These are phyloP conservation scores for Globisporangium emineosum DNA, from an alignment of 352 stramenopile species.

Conservation along the genomic window DNA sequence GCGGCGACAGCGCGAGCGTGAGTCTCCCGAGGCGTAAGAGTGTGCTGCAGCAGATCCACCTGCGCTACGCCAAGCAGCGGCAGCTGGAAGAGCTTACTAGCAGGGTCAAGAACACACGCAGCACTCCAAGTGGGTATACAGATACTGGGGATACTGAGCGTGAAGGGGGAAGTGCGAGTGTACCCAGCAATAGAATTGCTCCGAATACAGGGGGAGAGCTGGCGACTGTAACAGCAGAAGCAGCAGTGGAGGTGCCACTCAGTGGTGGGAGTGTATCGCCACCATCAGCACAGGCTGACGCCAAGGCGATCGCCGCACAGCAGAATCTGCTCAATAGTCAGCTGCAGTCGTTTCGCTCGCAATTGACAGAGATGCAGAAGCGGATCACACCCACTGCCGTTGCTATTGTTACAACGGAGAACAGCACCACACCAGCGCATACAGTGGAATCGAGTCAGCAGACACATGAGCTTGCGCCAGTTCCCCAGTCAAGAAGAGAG, in stretches of 20 bases:
- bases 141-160: background rate
- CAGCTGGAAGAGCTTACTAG: background rate
- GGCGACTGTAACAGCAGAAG: background rate
- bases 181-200: background rate
- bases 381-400: conserved; percentile 20
- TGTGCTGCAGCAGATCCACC: conserved; percentile 14
- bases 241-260: conserved; percentile 10
- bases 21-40: conserved; percentile 9
- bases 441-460: background rate
- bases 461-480: background rate
- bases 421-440: background rate
- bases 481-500: background rate
- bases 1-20: too few relatives aligned
- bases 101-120: background rate
- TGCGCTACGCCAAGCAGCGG: conserved; percentile 15
- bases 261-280: background rate
- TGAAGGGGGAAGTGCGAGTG: background rate
- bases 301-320: conserved; percentile 20
- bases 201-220: background rate
- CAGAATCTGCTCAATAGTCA: conserved; percentile 36
- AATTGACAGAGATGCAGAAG: conserved; percentile 45
- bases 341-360: conserved; percentile 39
- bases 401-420: background rate
- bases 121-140: too few relatives aligned
- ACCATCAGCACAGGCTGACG: background rate